phyloP scores from a whole-genome alignment of 2,329 filamentous ascomycete genomes.

The Dactylellina cionopaga region DNA sequence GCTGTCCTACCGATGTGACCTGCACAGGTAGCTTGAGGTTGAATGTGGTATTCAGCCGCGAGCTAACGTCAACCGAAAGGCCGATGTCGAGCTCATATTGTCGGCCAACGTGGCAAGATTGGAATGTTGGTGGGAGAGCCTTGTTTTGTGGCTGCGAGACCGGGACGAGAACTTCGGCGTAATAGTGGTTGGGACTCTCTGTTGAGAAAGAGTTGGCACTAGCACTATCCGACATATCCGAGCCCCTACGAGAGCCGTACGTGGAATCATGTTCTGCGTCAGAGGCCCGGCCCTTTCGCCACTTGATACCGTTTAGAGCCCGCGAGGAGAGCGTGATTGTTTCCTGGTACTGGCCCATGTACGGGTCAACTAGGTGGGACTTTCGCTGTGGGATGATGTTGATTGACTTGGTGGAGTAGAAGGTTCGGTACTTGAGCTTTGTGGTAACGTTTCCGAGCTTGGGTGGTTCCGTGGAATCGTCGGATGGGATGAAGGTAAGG shows the following conservation, averaged over 20 bases:
- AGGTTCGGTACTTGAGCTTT: slow-evolving; percentile 55
- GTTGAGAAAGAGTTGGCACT: slow-evolving; percentile 26
- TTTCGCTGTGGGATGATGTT: slow-evolving; percentile 54
- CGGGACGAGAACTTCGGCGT: slow-evolving; percentile 71
- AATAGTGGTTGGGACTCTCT: slow-evolving; percentile 63
- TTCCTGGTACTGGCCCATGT: slow-evolving; percentile 54
- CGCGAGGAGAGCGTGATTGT: slow-evolving; percentile 54
- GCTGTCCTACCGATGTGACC: slow-evolving; percentile 36
- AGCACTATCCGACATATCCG: slow-evolving; percentile 39
- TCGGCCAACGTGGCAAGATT: slow-evolving; percentile 74
- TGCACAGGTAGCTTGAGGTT: slow-evolving; percentile 57
- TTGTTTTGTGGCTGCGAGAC: slow-evolving; percentile 71
- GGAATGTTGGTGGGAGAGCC: slow-evolving; percentile 74
- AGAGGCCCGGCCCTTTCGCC: slow-evolving; percentile 45
- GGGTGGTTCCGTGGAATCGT: slow-evolving; percentile 53
- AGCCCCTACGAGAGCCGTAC: slow-evolving; percentile 45
- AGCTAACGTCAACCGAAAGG: slow-evolving; percentile 65
- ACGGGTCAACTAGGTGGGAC: slow-evolving; percentile 46
- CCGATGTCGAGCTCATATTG: slow-evolving; percentile 71
- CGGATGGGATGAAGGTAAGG: slow-evolving; percentile 52
- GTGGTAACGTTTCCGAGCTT: slow-evolving; percentile 54
- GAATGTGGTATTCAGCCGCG: slow-evolving; percentile 55
- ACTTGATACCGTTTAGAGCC: slow-evolving; percentile 53
- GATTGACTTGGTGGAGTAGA: slow-evolving; percentile 55
- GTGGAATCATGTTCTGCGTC: slow-evolving; percentile 46